Evolutionary conservation across 2,329 filamentous ascomycete genomes (phyloP).

Genomic region (Penicillium sclerotiorum): DNA sequence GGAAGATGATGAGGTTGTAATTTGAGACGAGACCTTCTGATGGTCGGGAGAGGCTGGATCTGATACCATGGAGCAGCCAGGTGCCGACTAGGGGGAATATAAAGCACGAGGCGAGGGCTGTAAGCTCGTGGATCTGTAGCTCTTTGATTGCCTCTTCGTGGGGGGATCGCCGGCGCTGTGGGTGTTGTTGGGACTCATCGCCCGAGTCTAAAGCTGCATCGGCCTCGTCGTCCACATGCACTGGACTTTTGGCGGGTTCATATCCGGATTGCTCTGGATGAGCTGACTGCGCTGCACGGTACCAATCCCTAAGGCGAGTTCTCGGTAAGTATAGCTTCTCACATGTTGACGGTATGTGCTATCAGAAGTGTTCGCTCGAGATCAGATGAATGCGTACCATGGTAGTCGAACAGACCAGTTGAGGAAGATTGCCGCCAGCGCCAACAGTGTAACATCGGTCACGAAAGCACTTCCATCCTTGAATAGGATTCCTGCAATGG

Average conservation of each 20-base stretch:
- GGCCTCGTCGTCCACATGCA: conserved; percentile 24
- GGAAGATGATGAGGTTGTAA: conserved; percentile 89
- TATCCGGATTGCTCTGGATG: conserved; percentile 48
- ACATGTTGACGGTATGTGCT: too few relatives aligned
- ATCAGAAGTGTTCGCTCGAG: not conserved
- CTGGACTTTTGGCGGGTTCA: conserved; percentile 18
- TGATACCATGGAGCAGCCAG: conserved; percentile 78
- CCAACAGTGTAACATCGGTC: conserved; percentile 81
- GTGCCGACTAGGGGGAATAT: conserved; percentile 76
- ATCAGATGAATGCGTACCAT: conserved; percentile 61
- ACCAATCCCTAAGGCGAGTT: conserved; percentile 82
- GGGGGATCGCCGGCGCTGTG: conserved; percentile 11
- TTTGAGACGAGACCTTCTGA: conserved; percentile 88
- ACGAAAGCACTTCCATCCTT: conserved; percentile 80
- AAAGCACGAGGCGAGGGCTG: conserved; percentile 78
- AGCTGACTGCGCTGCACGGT: conserved; percentile 68
- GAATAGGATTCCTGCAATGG: conserved; percentile 81
- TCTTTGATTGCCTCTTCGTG: conserved; percentile 55
- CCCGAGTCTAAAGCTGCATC: conserved; percentile 12
- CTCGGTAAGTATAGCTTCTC: too few relatives aligned
- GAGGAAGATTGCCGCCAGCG: conserved; percentile 79
- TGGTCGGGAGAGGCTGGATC: conserved; percentile 76
- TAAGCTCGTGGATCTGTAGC: conserved; percentile 72
- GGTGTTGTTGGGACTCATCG: conserved; percentile 6
- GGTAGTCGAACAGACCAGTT: conserved; percentile 91